These are phyloP conservation scores for Penicillium sp. DNA, from an alignment of 2,329 filamentous ascomycete genomes.

Conservation along the genomic window DNA sequence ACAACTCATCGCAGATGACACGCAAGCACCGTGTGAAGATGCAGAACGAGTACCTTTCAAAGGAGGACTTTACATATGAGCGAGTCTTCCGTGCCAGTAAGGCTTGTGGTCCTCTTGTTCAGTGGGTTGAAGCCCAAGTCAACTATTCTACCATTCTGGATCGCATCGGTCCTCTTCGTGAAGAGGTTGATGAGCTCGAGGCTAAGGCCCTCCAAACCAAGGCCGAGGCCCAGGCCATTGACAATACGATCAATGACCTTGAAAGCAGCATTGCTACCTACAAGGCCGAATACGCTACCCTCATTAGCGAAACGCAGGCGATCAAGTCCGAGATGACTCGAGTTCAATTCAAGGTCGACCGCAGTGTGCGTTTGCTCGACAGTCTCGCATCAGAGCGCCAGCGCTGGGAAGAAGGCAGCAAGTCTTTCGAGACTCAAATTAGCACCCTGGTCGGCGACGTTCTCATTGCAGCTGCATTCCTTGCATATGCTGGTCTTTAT, in stretches of 20 bases:
- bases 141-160: conserved; percentile 97
- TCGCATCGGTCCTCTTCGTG: conserved; percentile 85
- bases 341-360: conserved; percentile 96
- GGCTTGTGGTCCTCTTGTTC: conserved; percentile 92
- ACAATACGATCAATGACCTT: conserved; percentile 79
- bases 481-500: conserved; percentile 95
- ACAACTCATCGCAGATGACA: conserved; percentile 96
- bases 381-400: conserved; percentile 90
- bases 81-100: conserved; percentile 95
- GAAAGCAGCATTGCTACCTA: conserved; percentile 92
- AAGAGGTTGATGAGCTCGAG: conserved; percentile 85
- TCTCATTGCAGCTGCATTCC: conserved; percentile 91
- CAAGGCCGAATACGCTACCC: conserved; percentile 91
- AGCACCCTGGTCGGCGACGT: conserved; percentile 95
- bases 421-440: conserved; percentile 97
- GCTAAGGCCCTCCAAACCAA: conserved; percentile 89
- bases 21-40: conserved; percentile 78
- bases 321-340: conserved; percentile 97
- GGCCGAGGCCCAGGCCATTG: conserved; percentile 87
- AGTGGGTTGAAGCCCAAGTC: conserved; percentile 96
- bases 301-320: conserved; percentile 95
- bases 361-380: conserved; percentile 90
- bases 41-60: conserved; percentile 87
- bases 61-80: conserved; percentile 94
- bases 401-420: conserved; percentile 96